Evolutionary conservation across 257 asterid genomes (phyloP).

Genomic region (Capsicum baccatum): DNA sequence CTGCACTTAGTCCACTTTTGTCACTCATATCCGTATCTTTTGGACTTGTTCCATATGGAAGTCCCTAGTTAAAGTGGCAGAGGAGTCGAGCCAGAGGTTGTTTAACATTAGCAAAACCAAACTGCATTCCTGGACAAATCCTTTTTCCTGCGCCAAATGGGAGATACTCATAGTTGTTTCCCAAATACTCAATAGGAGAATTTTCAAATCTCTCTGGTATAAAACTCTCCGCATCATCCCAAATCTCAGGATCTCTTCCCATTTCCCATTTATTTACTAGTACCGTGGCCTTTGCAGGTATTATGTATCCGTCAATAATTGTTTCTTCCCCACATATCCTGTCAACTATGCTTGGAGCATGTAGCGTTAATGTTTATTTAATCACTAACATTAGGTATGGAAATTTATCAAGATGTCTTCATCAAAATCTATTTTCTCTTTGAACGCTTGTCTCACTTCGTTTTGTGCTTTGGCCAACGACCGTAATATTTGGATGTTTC

Average conservation of each 20-base stretch:
- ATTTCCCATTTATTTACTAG: slow-evolving; percentile 8
- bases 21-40: no score
- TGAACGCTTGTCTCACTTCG: slow-evolving; percentile 22
- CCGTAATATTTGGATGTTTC: neutral
- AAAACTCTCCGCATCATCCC: neutral
- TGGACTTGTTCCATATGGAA: neutral
- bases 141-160: no score
- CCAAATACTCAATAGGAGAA: no score
- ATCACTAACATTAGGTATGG: neutral
- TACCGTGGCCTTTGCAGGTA: no score
- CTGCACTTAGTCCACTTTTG: no score
- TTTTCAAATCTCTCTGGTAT: neutral
- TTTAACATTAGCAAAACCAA: slow-evolving; percentile 16
- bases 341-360: slow-evolving; percentile 24
- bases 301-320: slow-evolving; percentile 14
- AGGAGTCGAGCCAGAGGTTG: slow-evolving; percentile 8
- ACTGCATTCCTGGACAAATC: no score
- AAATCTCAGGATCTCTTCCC: slow-evolving; percentile 5
- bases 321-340: slow-evolving; percentile 24
- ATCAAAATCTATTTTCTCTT: slow-evolving; percentile 6
- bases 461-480: neutral
- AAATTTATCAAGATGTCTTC: slow-evolving; percentile 26
- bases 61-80: neutral
- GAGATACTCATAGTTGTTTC: no score
- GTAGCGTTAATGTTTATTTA: no score